Percentiles rank a stretch among this genome's conserved stretches.
Conservation (phyloP, 306 rosid species). For the Inga laurina region DNA sequence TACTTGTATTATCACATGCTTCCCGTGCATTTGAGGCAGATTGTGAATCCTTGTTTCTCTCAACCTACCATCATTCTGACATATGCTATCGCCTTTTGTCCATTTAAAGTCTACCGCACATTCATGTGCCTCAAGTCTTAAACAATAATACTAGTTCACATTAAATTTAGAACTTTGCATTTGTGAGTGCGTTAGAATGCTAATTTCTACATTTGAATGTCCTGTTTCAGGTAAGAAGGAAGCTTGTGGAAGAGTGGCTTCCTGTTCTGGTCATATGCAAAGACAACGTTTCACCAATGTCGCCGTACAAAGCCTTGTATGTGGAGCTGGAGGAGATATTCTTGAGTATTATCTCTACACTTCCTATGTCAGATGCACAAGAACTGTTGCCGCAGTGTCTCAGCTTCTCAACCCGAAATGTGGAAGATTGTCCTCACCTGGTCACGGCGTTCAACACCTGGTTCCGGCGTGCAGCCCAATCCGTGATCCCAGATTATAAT, state of each 20-base stretch:
- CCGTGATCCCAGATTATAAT: slow-evolving; percentile 39
- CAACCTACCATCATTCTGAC: neutral
- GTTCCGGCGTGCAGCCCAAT: slow-evolving; percentile 80
- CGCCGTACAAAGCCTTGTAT: slow-evolving; percentile 57
- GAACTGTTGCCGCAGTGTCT: slow-evolving; percentile 87
- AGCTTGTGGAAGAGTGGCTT: slow-evolving; percentile 87
- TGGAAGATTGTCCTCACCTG: slow-evolving; percentile 91
- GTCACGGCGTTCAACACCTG: slow-evolving; percentile 85
- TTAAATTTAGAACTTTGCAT: neutral
- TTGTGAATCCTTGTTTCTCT: neutral
- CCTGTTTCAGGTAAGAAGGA: slow-evolving; percentile 74
- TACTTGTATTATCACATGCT: neutral
- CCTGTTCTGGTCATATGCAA: slow-evolving; percentile 89
- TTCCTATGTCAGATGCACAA: slow-evolving; percentile 89
- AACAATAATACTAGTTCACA: neutral
- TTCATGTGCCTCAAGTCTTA: neutral
- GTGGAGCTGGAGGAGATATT: slow-evolving; percentile 85
- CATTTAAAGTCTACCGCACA: neutral
- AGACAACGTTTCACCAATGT: slow-evolving; percentile 75
- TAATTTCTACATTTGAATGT: slow-evolving; percentile 8
- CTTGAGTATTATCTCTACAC: slow-evolving; percentile 78
- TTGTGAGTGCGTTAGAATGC: neutral
- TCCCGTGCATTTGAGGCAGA: slow-evolving; percentile 2
- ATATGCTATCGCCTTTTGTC: neutral
- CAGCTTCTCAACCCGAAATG: slow-evolving; percentile 78